phyloP scores from a whole-genome alignment of 2,329 filamentous ascomycete genomes.

The Karstenula rhodostoma region DNA sequence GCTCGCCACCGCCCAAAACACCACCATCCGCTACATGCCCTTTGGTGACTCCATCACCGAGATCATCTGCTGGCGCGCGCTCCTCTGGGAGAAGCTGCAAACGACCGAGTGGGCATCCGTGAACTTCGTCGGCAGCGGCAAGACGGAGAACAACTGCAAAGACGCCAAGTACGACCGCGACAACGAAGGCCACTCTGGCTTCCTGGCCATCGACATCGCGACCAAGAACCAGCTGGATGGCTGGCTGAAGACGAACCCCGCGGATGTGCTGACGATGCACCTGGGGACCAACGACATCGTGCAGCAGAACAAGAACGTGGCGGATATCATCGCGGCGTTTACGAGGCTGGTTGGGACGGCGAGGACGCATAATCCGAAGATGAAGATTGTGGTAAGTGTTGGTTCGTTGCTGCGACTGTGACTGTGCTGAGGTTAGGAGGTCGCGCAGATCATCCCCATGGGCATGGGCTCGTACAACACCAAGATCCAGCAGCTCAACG shows the following conservation, averaged over 20 bases:
- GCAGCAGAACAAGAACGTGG: slow-evolving; percentile 49
- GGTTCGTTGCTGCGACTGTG: no score
- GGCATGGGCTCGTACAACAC: slow-evolving; percentile 43
- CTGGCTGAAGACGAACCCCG: slow-evolving; percentile 54
- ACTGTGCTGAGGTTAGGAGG: slow-evolving; percentile 33
- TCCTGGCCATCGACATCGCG: slow-evolving; percentile 55
- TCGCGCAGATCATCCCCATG: slow-evolving; percentile 54
- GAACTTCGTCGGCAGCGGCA: slow-evolving; percentile 50
- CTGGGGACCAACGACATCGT: slow-evolving; percentile 56
- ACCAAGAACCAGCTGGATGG: slow-evolving; percentile 54
- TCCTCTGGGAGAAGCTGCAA: slow-evolving; percentile 54
- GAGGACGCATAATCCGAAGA: slow-evolving; percentile 51
- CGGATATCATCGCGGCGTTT: slow-evolving; percentile 53
- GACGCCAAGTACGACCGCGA: slow-evolving; percentile 53
- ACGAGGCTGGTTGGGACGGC: slow-evolving; percentile 51
- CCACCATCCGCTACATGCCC: slow-evolving; percentile 49
- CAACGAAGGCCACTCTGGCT: slow-evolving; percentile 57
- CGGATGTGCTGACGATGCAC: slow-evolving; percentile 58
- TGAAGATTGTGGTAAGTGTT: slow-evolving; percentile 52
- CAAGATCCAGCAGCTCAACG: slow-evolving; percentile 51
- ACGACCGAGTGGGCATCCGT: slow-evolving; percentile 49
- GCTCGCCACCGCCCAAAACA: slow-evolving; percentile 28
- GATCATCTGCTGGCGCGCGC: slow-evolving; percentile 55
- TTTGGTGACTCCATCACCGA: slow-evolving; percentile 57
- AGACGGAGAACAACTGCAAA: slow-evolving; percentile 44